phyloP scores from a whole-genome alignment of 2,329 filamentous ascomycete genomes.

The Pyricularia sp. region DNA sequence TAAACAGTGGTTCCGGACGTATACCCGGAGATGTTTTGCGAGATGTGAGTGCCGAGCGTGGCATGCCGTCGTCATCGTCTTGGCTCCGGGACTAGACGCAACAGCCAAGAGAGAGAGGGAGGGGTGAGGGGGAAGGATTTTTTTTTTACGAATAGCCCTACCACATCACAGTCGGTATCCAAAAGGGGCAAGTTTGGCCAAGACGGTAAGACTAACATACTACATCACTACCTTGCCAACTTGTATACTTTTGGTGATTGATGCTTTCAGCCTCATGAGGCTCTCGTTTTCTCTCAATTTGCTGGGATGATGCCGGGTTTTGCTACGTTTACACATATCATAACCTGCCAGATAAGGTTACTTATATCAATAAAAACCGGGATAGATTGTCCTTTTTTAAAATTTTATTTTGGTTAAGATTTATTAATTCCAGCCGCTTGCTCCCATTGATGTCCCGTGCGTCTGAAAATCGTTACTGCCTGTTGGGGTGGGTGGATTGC shows the following conservation, averaged over 20 bases:
- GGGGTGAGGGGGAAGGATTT: no score
- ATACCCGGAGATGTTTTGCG: not conserved
- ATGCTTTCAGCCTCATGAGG: not conserved
- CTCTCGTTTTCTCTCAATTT: not conserved
- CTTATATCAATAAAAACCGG: not conserved
- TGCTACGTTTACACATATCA: not conserved
- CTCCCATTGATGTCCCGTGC: no score
- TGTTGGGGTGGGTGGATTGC: not conserved
- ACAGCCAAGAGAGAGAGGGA: not conserved
- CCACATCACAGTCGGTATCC: not conserved
- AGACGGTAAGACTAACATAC: not conserved
- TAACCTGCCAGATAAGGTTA: not conserved
- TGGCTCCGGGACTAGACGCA: not conserved
- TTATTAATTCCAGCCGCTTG: not conserved
- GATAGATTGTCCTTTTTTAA: not conserved
- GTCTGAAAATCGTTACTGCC: not conserved
- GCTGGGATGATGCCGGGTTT: not conserved
- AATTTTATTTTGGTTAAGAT: not conserved
- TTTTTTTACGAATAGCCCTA: not conserved
- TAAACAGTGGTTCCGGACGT: not conserved
- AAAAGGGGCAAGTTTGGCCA: not conserved
- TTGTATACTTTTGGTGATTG: no score
- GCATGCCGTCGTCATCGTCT: not conserved
- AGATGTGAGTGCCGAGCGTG: not conserved
- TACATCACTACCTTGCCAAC: no score